A percentile compares a stretch with the other conserved stretches of the same genome.
Evolutionary conservation across 345 rosid species (phyloP).

Genomic region (Acer campestre): DNA sequence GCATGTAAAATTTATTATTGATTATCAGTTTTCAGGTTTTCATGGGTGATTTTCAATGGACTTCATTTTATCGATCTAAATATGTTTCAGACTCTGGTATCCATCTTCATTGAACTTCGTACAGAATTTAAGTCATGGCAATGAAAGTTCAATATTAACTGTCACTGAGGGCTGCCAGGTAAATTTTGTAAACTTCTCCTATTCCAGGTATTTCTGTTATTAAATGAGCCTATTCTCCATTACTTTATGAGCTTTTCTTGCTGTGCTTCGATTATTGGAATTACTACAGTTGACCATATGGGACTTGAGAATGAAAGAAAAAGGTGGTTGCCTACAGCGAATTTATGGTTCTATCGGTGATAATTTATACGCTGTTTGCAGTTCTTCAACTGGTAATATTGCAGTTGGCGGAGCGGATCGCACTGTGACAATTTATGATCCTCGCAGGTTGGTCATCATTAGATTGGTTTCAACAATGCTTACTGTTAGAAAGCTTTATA

Average conservation of each 20-base stretch:
- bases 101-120: slow-evolving; percentile 62
- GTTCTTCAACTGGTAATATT: slow-evolving; percentile 53
- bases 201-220: slow-evolving; percentile 2
- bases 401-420: slow-evolving; percentile 78
- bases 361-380: slow-evolving; percentile 53
- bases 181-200: slow-evolving; percentile 1
- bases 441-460: slow-evolving; percentile 56
- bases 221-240: slow-evolving; percentile 9
- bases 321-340: slow-evolving; percentile 61
- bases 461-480: not conserved
- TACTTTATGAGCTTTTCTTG: slow-evolving; percentile 7
- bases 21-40: not conserved
- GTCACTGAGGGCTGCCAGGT: slow-evolving; percentile 75
- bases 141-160: slow-evolving; percentile 48
- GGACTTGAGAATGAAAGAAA: slow-evolving; percentile 73
- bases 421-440: slow-evolving; percentile 68
- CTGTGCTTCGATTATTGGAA: slow-evolving; percentile 22
- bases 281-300: slow-evolving; percentile 55
- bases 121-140: slow-evolving; percentile 42
- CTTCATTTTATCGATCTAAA: slow-evolving; percentile 9
- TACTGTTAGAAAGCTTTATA: not conserved
- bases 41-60: not conserved
- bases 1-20: not conserved
- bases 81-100: slow-evolving; percentile 60
- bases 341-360: slow-evolving; percentile 65